Conservation (phyloP, 768 basidiomycete genomes). For the Exidia glandulosa region DNA sequence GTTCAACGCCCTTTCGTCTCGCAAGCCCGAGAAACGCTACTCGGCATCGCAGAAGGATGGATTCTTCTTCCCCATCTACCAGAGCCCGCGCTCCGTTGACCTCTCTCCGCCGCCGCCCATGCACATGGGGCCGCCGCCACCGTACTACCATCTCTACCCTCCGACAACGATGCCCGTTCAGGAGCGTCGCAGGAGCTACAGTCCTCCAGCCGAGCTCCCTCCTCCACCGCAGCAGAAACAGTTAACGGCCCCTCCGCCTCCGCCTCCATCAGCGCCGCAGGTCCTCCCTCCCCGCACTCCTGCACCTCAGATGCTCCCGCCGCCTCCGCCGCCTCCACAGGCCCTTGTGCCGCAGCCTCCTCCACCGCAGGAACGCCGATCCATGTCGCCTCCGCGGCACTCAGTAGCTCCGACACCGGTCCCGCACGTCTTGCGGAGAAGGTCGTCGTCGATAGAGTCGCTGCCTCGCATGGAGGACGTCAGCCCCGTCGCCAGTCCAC, state of each 20-base stretch:
- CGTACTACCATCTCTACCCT: neutral
- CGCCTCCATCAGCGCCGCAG: neutral
- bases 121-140: neutral
- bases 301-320: neutral
- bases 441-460: neutral
- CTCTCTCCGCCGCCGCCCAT: too few species aligned
- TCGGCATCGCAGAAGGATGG: neutral
- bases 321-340: neutral
- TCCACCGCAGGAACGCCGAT: neutral
- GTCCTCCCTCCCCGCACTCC: neutral
- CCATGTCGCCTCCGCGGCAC: neutral
- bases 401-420: neutral
- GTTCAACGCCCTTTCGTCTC: neutral
- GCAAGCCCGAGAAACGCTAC: neutral
- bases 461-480: neutral
- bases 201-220: neutral
- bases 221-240: neutral
- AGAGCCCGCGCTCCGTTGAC: neutral
- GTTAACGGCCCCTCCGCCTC: neutral
- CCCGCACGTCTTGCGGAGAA: neutral
- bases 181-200: neutral
- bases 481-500: neutral
- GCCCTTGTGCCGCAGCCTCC: neutral
- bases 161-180: neutral
- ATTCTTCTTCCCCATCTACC: slow-evolving; percentile 1